phyloP scores from a whole-genome alignment of 257 asterid species.

The Vinca minor region DNA sequence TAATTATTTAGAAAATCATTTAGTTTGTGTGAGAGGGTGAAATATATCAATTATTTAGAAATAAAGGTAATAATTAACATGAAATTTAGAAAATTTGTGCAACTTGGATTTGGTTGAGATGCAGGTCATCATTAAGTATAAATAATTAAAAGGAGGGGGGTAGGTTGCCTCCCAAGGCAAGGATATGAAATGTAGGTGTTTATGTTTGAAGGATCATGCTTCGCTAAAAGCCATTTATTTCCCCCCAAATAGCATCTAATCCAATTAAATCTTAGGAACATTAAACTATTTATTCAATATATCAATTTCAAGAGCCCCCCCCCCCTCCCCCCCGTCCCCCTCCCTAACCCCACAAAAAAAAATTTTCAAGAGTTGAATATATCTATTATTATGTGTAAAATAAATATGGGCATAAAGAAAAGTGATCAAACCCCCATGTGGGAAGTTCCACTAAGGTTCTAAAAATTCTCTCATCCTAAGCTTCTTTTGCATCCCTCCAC shows the following conservation, averaged over 20 bases:
- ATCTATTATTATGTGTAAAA: too few relatives aligned
- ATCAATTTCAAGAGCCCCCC: not conserved
- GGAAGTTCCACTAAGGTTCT: slow-evolving; percentile 30
- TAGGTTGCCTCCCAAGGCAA: slow-evolving; percentile 60
- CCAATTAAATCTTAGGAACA: slow-evolving; percentile 26
- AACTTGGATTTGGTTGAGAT: too few relatives aligned
- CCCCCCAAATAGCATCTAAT: slow-evolving; percentile 31
- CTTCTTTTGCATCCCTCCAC: slow-evolving; percentile 2
- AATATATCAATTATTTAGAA: too few relatives aligned
- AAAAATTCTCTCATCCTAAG: slow-evolving; percentile 9
- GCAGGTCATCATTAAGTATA: not conserved
- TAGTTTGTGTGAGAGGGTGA: too few relatives aligned
- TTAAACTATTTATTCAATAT: slow-evolving; percentile 14
- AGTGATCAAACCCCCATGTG: slow-evolving; percentile 31
- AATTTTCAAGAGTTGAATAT: too few relatives aligned
- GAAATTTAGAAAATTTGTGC: too few relatives aligned
- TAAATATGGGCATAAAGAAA: too few relatives aligned
- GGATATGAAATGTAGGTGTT: slow-evolving; percentile 37
- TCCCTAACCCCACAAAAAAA: too few relatives aligned
- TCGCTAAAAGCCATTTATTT: slow-evolving; percentile 50
- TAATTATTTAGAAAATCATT: too few relatives aligned
- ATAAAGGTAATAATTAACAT: too few relatives aligned
- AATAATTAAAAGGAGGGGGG: slow-evolving; percentile 11
- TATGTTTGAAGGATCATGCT: slow-evolving; percentile 55
- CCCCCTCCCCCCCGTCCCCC: too few relatives aligned